Percentiles rank a stretch among this genome's conserved stretches.
phyloP scores from a whole-genome alignment of 2,329 filamentous ascomycete species.

The Cryphonectria parasitica region DNA sequence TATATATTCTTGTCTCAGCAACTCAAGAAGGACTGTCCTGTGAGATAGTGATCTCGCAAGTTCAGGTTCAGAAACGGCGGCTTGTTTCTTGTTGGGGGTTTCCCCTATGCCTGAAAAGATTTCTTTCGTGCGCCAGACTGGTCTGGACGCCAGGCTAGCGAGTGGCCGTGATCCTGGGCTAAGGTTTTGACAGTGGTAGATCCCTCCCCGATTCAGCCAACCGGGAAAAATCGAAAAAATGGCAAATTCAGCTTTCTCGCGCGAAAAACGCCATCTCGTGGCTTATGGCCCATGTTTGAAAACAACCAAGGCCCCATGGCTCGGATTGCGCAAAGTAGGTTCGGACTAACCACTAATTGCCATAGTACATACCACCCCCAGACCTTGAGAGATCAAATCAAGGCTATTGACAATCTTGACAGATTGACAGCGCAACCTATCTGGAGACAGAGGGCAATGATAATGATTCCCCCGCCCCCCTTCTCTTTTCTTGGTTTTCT shows the following conservation, averaged over 20 bases:
- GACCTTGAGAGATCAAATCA: neutral
- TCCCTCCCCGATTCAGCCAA: neutral
- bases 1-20: neutral
- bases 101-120: neutral
- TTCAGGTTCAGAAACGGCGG: too few relatives aligned
- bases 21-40: neutral
- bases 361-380: neutral
- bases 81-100: neutral
- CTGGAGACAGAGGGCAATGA: too few relatives aligned
- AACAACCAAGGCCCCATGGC: neutral
- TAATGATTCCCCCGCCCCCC: too few relatives aligned
- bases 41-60: neutral
- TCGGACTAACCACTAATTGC: neutral
- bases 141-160: slow-evolving; percentile 5
- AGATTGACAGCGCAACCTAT: neutral
- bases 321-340: neutral
- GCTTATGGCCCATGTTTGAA: neutral
- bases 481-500: too few relatives aligned
- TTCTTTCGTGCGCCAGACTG: slow-evolving; percentile 9
- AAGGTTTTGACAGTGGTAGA: slow-evolving; percentile 4
- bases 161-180: neutral
- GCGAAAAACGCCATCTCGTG: neutral
- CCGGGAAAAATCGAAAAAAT: neutral
- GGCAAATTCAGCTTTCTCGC: neutral
- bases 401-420: neutral